Conservation (phyloP, 345 rosid genomes). For the Eucalyptus dawsonii region DNA sequence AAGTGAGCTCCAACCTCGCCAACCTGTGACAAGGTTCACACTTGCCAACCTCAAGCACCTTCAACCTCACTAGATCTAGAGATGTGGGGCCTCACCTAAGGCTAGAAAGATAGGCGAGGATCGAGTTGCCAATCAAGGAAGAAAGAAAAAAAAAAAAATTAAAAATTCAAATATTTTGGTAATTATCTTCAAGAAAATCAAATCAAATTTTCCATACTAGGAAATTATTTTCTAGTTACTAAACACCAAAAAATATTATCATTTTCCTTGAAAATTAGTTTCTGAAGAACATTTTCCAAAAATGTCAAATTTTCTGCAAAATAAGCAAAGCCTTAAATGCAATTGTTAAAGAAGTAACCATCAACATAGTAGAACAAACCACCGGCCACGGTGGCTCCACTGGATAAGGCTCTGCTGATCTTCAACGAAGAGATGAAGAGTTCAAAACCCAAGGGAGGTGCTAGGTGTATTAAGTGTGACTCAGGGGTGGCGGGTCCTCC, state of each 20-base stretch:
- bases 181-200: neutral
- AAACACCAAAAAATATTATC: too few relatives aligned
- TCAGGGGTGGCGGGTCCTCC: too few relatives aligned
- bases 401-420: too few relatives aligned
- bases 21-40: neutral
- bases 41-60: neutral
- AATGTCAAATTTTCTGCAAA: neutral
- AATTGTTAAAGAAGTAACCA: neutral
- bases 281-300: neutral
- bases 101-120: neutral
- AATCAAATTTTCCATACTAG: too few relatives aligned
- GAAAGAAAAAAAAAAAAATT: too few relatives aligned
- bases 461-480: too few relatives aligned
- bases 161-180: neutral
- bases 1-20: rapidly evolving
- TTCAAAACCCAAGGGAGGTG: too few relatives aligned
- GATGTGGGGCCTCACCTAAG: neutral
- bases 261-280: neutral
- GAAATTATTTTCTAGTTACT: neutral
- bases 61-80: neutral
- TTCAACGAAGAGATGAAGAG: too few relatives aligned
- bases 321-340: neutral
- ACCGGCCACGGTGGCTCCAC: too few relatives aligned
- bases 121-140: neutral
- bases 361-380: neutral